Percentiles rank a stretch among this genome's conserved stretches.
Conservation (phyloP, 176 grass and related monocot genomes). For the Triticum urartu region DNA sequence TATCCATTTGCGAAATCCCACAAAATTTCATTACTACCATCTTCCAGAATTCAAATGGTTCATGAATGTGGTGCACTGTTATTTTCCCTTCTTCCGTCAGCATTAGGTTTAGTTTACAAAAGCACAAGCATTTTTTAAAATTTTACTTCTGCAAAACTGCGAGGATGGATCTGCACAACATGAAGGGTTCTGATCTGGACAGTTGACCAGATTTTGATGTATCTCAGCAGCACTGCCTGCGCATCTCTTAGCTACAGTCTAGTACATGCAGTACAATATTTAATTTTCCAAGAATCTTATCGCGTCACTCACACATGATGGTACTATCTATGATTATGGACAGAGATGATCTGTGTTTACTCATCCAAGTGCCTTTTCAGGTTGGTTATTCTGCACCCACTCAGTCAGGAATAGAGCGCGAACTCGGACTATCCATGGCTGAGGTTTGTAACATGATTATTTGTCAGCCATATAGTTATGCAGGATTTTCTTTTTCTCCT, state of each 20-base stretch:
- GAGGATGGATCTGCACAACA: background rate
- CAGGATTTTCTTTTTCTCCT: background rate
- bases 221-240: background rate
- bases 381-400: slow-evolving; percentile 76
- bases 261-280: slow-evolving; percentile 11
- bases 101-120: background rate
- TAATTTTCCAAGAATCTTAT: slow-evolving; percentile 3
- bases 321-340: background rate
- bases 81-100: no score
- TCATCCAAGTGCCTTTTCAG: slow-evolving; percentile 20
- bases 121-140: background rate
- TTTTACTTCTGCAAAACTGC: background rate
- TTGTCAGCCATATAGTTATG: no score
- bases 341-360: background rate
- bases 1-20: background rate
- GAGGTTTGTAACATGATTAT: slow-evolving; percentile 41
- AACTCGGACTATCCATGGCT: slow-evolving; percentile 54
- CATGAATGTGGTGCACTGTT: background rate
- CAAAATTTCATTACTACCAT: background rate
- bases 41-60: background rate
- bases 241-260: background rate
- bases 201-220: background rate
- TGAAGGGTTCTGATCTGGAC: background rate
- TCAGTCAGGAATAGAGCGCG: slow-evolving; percentile 58
- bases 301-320: background rate